These are phyloP conservation scores for Acanthamoeba triangularis DNA, from an alignment of 208 protist species.

Conservation along the genomic window DNA sequence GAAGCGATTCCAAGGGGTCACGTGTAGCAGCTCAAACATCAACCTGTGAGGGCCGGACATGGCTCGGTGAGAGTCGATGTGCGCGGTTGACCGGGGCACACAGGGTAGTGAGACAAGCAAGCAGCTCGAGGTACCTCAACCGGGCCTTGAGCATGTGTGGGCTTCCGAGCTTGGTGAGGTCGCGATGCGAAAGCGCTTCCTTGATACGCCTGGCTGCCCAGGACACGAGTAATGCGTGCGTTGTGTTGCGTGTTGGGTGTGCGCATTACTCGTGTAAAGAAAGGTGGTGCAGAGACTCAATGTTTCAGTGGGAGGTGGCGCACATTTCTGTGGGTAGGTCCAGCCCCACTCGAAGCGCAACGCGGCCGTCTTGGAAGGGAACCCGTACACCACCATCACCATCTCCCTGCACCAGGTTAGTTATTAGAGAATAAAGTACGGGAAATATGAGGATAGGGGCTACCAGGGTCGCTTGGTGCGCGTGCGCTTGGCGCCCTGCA, in stretches of 20 bases:
- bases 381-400: conserved; percentile 63
- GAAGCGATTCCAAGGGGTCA: conserved; percentile 66
- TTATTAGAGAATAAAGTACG: not conserved
- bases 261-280: too few relatives aligned
- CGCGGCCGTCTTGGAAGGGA: conserved; percentile 55
- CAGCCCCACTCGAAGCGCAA: conserved; percentile 75
- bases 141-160: conserved; percentile 19
- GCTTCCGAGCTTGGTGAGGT: not conserved
- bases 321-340: conserved; percentile 46
- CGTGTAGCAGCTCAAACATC: conserved; percentile 55
- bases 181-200: conserved; percentile 7
- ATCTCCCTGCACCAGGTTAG: not conserved
- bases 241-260: too few relatives aligned
- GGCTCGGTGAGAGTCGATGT: too few relatives aligned
- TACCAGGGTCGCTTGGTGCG: conserved; percentile 67
- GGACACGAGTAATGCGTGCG: not conserved
- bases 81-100: not conserved
- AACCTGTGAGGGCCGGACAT: not conserved
- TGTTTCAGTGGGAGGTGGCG: not conserved
- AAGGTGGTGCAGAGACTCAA: not conserved
- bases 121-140: not conserved
- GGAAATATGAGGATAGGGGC: not conserved
- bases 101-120: not conserved
- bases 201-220: conserved; percentile 10
- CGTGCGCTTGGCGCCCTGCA: conserved; percentile 66